Conservation (phyloP, 1,139 yeast genomes). For the Geotrichum carabidarum region DNA sequence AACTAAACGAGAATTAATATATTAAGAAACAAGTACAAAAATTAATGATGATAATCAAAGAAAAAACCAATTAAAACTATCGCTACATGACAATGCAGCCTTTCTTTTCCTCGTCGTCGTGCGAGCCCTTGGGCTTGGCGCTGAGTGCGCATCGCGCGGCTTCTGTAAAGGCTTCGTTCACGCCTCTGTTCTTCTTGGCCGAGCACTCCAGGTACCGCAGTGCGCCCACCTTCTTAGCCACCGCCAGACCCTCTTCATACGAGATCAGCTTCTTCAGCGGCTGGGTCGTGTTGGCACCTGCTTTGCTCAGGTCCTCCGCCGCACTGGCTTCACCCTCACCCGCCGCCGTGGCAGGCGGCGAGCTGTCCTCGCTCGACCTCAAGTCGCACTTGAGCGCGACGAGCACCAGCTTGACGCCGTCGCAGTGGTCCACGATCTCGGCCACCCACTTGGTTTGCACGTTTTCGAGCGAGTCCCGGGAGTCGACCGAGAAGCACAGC, state of each 20-base stretch:
- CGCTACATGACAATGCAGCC: slow-evolving; percentile 30
- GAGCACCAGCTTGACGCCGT: slow-evolving; percentile 86
- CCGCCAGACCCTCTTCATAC: slow-evolving; percentile 76
- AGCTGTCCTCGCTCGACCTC: slow-evolving; percentile 49
- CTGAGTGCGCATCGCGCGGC: slow-evolving; percentile 94
- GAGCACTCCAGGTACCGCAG: slow-evolving; percentile 86
- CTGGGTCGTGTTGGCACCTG: slow-evolving; percentile 19
- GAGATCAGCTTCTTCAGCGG: slow-evolving; percentile 52
- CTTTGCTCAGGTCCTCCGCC: slow-evolving; percentile 25
- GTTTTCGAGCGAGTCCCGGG: slow-evolving; percentile 88
- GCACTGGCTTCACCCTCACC: slow-evolving; percentile 34
- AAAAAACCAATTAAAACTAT: slow-evolving; percentile 8
- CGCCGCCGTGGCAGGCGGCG: slow-evolving; percentile 20
- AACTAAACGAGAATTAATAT: not conserved
- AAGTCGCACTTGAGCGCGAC: slow-evolving; percentile 94
- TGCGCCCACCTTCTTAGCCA: slow-evolving; percentile 70
- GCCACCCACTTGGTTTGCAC: slow-evolving; percentile 96
- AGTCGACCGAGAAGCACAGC: slow-evolving; percentile 92
- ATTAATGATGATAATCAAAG: not conserved
- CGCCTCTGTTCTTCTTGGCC: slow-evolving; percentile 91
- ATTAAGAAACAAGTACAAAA: not conserved
- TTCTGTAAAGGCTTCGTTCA: slow-evolving; percentile 93
- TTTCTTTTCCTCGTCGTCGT: slow-evolving; percentile 40
- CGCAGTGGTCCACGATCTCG: slow-evolving; percentile 94
- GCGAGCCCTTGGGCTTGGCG: slow-evolving; percentile 77